Percentiles rank a stretch among this genome's conserved stretches.
Conservation (phyloP, 2,329 filamentous ascomycete genomes). For the Arthroderma sp. region DNA sequence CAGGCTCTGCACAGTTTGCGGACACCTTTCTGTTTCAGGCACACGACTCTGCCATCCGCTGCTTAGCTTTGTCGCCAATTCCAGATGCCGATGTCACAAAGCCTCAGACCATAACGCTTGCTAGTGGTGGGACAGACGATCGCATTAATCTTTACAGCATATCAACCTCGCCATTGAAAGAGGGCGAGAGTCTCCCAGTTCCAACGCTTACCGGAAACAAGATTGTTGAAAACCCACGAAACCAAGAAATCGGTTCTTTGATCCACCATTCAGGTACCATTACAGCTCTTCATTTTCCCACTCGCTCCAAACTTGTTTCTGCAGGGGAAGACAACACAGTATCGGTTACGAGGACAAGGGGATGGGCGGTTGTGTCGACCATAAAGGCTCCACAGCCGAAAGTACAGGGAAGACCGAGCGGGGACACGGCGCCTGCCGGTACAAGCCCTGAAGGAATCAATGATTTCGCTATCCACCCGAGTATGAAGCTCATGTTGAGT, state of each 20-base stretch:
- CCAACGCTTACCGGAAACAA: constrained; percentile 57
- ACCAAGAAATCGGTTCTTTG: constrained; percentile 75
- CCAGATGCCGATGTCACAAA: constrained; percentile 42
- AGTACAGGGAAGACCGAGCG: constrained; percentile 64
- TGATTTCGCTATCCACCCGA: constrained; percentile 88
- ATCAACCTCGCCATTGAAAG: constrained; percentile 52
- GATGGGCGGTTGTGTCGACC: constrained; percentile 75
- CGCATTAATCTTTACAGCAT: constrained; percentile 89
- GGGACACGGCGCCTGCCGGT: constrained; percentile 74
- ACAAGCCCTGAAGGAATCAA: constrained; percentile 80
- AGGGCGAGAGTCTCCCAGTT: constrained; percentile 44
- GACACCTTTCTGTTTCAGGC: constrained; percentile 95
- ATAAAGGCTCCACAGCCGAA: constrained; percentile 85
- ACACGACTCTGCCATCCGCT: constrained; percentile 78
- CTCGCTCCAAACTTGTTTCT: constrained; percentile 75
- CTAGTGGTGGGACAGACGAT: constrained; percentile 85
- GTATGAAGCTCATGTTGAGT: constrained; percentile 90
- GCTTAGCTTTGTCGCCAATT: constrained; percentile 69
- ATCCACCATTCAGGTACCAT: constrained; percentile 77
- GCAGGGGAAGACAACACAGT: constrained; percentile 84
- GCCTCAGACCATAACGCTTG: constrained; percentile 75
- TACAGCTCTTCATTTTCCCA: constrained; percentile 68
- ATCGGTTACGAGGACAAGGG: constrained; percentile 70
- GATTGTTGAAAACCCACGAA: constrained; percentile 71
- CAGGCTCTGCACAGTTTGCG: constrained; percentile 50